Evolutionary conservation across 2,329 filamentous ascomycete genomes (phyloP), one percentile per base, ranked within the genome.

Genomic region (Fusarium paranaense): DNA sequence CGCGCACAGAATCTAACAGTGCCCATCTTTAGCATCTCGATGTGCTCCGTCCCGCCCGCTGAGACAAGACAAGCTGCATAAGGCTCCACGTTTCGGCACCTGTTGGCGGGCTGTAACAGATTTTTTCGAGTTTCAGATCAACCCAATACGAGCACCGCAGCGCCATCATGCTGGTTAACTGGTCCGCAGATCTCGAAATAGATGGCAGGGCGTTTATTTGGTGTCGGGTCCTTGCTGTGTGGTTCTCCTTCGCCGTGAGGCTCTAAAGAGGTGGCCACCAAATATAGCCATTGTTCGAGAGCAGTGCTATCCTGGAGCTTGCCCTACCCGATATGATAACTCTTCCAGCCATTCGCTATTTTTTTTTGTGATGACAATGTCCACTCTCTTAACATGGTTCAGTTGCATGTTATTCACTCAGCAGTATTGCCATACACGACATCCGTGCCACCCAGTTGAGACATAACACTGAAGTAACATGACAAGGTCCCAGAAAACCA

Each of bases 61-160:
- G 54, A 40, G 42, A 60, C 56, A 62, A 72, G 71, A 74, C 68
- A 69, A 37, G 59, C 45, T 59, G 71, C 68, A 74, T 74, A 35
- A 74, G 64, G 61, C 71, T 66, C 66, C 64, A 69, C 20, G 68
- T 74, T 74, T 74, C 68, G 61, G 38, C 25, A 47, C 62, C 56
- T 45, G 33, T 37, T 54, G 61, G 33, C 47, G 25, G 57, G 47
- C 35, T 58, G 62, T 64, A 57, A 45, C 37, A 45, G 62, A 58
- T 35, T 27, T 40, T 62, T 40, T 62, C 22, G 37, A 66, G 68
- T 69, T 61, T 69, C 64, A 42, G 30, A 62, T 63, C 67, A 22
- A n/a, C 14, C 47, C 47, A 54, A 54, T 27, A 63, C 47, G 61
- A 56, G 25, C 52, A 32, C n/a, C 32, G 20, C 25, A 47, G 40